A percentile compares a stretch with the other conserved stretches of the same genome.
phyloP scores from a whole-genome alignment of 1,284 basidiomycete genomes.

The Tranzscheliella williamsii region DNA sequence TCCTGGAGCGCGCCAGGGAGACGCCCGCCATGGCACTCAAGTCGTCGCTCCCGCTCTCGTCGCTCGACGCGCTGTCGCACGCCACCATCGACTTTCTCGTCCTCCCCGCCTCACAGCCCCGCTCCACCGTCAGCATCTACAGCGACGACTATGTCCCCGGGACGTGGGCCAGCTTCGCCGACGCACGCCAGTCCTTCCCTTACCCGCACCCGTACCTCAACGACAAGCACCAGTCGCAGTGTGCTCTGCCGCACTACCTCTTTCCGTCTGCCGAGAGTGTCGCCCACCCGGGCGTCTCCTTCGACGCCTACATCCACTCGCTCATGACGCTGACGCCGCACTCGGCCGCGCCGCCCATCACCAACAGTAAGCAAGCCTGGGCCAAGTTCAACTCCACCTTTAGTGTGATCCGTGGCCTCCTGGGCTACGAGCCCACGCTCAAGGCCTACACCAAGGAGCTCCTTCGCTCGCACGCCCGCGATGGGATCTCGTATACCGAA shows the following conservation, averaged over 20 bases:
- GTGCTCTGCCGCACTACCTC: slow-evolving; percentile 11
- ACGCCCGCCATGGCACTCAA: slow-evolving; percentile 36
- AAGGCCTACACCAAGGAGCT: slow-evolving; percentile 69
- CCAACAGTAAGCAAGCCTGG: slow-evolving; percentile 49
- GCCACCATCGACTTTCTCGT: slow-evolving; percentile 33
- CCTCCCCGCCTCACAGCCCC: slow-evolving; percentile 6
- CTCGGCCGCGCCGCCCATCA: slow-evolving; percentile 4
- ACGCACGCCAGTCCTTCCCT: slow-evolving; percentile 25
- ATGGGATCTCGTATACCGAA: slow-evolving; percentile 76
- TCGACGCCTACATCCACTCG: slow-evolving; percentile 43
- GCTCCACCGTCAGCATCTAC: slow-evolving; percentile 18
- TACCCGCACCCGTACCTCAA: slow-evolving; percentile 29
- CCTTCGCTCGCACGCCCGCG: slow-evolving; percentile 69
- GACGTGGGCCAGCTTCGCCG: slow-evolving; percentile 36
- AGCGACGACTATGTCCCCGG: slow-evolving; percentile 22
- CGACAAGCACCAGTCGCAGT: neutral
- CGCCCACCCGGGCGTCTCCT: slow-evolving; percentile 1
- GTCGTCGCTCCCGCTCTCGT: slow-evolving; percentile 19
- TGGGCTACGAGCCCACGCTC: slow-evolving; percentile 66
- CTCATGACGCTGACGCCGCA: slow-evolving; percentile 49
- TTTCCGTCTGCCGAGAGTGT: neutral
- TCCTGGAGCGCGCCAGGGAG: slow-evolving; percentile 19
- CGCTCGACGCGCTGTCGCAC: slow-evolving; percentile 15
- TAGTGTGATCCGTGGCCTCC: slow-evolving; percentile 55
- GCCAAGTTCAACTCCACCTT: slow-evolving; percentile 48